Evolutionary conservation across 2,329 filamentous ascomycete genomes (phyloP).

Genomic region (Cordyceps javanica): DNA sequence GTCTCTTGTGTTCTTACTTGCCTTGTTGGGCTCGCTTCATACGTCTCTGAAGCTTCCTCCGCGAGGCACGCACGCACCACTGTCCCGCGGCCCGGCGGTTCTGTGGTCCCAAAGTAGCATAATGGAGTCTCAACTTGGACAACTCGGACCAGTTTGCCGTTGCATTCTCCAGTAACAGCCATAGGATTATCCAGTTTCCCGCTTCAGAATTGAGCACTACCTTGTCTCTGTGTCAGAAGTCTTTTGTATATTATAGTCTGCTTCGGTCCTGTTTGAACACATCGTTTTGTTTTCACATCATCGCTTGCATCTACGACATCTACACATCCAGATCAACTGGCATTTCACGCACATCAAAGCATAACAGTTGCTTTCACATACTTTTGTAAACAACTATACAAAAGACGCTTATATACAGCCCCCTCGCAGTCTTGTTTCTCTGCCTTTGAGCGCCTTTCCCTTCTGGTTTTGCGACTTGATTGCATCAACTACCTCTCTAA

Average conservation of each 20-base stretch:
- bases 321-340: background rate
- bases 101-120: background rate
- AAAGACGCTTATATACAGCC: background rate
- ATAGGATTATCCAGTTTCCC: background rate
- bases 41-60: background rate
- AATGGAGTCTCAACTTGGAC: constrained; percentile 5
- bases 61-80: background rate
- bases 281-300: background rate
- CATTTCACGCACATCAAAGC: background rate
- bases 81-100: background rate
- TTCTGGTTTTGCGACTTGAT: background rate
- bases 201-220: background rate
- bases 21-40: constrained; percentile 2
- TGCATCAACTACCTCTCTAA: background rate
- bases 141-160: constrained; percentile 6
- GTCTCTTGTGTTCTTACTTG: constrained; percentile 5
- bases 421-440: background rate
- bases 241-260: constrained; percentile 5
- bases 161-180: background rate
- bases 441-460: background rate
- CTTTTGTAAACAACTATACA: background rate
- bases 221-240: background rate
- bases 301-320: background rate
- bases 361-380: background rate
- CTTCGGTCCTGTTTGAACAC: background rate